Evolutionary conservation across 2,329 filamentous ascomycete genomes (phyloP), one percentile per base, ranked within the genome.

Genomic region (Penicillium expansum): DNA sequence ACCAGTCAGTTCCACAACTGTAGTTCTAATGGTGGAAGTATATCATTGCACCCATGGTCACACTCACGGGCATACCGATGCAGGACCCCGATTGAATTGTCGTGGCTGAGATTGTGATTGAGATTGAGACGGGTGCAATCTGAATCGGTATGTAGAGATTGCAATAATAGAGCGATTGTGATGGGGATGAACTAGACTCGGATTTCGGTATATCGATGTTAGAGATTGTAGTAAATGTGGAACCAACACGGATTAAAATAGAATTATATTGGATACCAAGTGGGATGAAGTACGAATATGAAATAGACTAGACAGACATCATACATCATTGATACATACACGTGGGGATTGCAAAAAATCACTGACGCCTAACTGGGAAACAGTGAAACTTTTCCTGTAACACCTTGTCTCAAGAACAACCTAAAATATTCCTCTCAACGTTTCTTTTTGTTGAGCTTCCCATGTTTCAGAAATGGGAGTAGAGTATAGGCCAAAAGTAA

Each of bases 51-150:
- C 11, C 29, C 41, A 29, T 18, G 7, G 16, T 16, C 29, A 20
- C 30, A 10, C 16, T 14, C 4, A 47, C 42, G 51, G 51, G 43
- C 51, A 53, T 48, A 49, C 35, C 37, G 52, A 53, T 53, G 27
- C 18, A 7, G 18, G 13, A 29, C 32, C 29, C 18, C n/a, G 29
- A 20, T 30, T 14, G 14, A 22, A 39, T 38, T n/a, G 30, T 8
- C 5, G 29, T 24, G 20, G 18, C 18, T 13, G 14, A 11, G 33
- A 33, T 24, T 32, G 13, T 5, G 6, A 48, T 54, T 48, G 37
- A 41, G 35, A 41, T 54, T 38, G 33, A 18, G 51, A 53, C 42
- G 22, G 51, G 29, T 29, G 32, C 6, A 20, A 41, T 33, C 11
- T 14, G 4, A 30, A 47, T 47, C n/a, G 38, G 6, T 7, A 22